phyloP scores from a whole-genome alignment of 106 monocot genomes.

The Posidonia australis region DNA sequence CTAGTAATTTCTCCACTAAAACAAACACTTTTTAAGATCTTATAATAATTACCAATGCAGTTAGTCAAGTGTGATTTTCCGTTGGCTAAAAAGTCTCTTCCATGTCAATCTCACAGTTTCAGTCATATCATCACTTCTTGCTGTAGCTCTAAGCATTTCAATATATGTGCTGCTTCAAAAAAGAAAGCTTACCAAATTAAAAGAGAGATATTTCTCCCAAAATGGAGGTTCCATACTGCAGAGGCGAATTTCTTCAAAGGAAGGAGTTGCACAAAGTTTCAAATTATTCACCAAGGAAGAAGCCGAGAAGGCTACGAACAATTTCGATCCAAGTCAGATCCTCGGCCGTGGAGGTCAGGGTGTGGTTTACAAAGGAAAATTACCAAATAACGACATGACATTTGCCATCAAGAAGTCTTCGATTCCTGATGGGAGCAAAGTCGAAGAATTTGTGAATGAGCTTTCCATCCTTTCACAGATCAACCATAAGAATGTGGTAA shows the following conservation, averaged over 20 bases:
- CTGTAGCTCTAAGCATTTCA: not conserved
- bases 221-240: slow-evolving; percentile 15
- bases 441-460: slow-evolving; percentile 7
- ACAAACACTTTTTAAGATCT: too few relatives aligned
- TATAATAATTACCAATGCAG: too few relatives aligned
- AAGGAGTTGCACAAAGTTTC: not conserved
- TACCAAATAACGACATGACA: not conserved
- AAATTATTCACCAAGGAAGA: slow-evolving; percentile 4
- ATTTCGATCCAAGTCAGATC: not conserved
- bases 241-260: slow-evolving; percentile 7
- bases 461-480: too few relatives aligned
- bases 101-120: not conserved
- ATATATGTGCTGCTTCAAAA: slow-evolving; percentile 4
- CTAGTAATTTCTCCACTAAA: too few relatives aligned
- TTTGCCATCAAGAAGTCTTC: not conserved
- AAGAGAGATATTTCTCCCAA: slow-evolving; percentile 8
- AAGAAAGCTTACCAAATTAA: slow-evolving; percentile 8
- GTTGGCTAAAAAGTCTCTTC: too few relatives aligned
- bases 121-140: not conserved
- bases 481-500: too few relatives aligned
- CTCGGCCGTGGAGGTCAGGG: slow-evolving; percentile 6
- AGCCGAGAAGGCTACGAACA: slow-evolving; percentile 2
- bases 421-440: not conserved
- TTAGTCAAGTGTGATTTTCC: too few relatives aligned
- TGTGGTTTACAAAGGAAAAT: slow-evolving; percentile 3